Percentiles rank a stretch among this genome's conserved stretches.
Conservation (phyloP, 768 basidiomycete genomes). For the Leccinum imitatum region DNA sequence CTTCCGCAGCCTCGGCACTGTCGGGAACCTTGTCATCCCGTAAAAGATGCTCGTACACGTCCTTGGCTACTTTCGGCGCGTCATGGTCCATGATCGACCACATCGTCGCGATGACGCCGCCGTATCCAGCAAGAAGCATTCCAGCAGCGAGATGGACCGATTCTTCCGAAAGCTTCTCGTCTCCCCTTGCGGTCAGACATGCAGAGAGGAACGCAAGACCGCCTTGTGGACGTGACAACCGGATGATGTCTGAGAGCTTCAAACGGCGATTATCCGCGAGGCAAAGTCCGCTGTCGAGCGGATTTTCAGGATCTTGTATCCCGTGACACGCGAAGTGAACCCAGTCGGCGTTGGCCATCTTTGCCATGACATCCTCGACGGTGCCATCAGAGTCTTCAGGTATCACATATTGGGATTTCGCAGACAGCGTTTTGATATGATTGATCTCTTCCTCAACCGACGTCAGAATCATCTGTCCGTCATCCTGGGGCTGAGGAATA, state of each 20-base stretch:
- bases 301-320: background rate
- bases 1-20: too few species aligned
- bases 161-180: background rate
- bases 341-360: background rate
- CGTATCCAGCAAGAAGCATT: background rate
- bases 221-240: background rate
- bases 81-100: too few species aligned
- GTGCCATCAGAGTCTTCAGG: background rate
- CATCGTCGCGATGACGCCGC: too few species aligned
- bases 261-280: background rate
- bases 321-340: background rate
- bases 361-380: background rate
- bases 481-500: background rate
- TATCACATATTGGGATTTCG: background rate
- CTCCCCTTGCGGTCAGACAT: background rate
- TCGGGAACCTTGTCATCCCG: too few species aligned
- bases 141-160: too few species aligned
- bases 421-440: background rate
- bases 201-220: background rate
- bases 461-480: background rate
- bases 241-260: background rate
- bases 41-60: too few species aligned
- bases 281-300: background rate
- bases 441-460: background rate
- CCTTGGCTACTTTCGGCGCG: too few species aligned